phyloP scores from a whole-genome alignment of 768 basidiomycete genomes.

The Auriculariales sp. region DNA sequence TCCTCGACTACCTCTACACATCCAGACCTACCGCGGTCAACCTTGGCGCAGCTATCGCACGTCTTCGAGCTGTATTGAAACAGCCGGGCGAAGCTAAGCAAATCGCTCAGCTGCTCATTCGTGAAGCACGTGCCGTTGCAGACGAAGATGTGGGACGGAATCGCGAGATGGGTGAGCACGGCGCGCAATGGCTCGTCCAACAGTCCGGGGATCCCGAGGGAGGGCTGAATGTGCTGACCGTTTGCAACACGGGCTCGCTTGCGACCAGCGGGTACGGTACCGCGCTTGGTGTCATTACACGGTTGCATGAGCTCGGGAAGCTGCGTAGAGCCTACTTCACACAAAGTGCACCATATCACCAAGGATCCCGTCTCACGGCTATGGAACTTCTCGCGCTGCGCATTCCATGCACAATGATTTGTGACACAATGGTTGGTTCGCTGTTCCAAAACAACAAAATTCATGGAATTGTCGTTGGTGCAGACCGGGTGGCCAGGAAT shows the following conservation, averaged over 20 bases:
- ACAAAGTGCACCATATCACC: constrained; percentile 89
- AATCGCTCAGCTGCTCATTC: constrained; percentile 40
- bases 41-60: constrained; percentile 70
- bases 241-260: constrained; percentile 94
- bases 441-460: constrained; percentile 78
- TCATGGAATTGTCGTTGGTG: constrained; percentile 80
- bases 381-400: constrained; percentile 74
- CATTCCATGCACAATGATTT: constrained; percentile 85
- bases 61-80: constrained; percentile 41
- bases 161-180: constrained; percentile 68
- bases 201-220: constrained; percentile 26
- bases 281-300: constrained; percentile 84
- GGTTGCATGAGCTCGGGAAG: constrained; percentile 64
- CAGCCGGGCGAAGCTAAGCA: constrained; percentile 27
- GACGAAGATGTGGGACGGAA: constrained; percentile 83
- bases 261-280: constrained; percentile 98
- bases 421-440: constrained; percentile 95
- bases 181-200: constrained; percentile 72
- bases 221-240: constrained; percentile 69
- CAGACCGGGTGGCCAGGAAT: constrained; percentile 79
- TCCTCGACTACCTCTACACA: constrained; percentile 61
- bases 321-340: constrained; percentile 81
- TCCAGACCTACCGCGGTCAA: constrained; percentile 97
- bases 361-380: constrained; percentile 81
- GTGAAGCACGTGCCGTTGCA: constrained; percentile 60